Base-by-base conservation (phyloP, 1,284 basidiomycete genomes). In the Boletus subluridellus region DNA sequence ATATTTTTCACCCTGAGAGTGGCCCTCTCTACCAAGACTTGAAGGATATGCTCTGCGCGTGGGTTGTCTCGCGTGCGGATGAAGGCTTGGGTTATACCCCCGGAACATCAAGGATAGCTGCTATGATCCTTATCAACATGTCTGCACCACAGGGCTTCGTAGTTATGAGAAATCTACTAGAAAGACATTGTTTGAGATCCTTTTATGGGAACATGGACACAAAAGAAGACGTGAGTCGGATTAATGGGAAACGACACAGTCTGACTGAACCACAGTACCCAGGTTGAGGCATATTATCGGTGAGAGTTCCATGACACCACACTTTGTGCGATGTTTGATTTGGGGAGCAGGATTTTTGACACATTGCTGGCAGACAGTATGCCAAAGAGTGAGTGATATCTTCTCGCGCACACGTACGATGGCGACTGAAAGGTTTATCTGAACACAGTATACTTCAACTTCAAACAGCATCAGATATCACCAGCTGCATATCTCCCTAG, bases 41-140 rank as follows among this genome's bases (percentile, higher is more conserved):
- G 46, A 86, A 87, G 63, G 92, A 97, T 59, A 81, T 98, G 75
- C 75, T 98, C 14, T 87, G 86, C 64, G 95, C 95, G 2, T 98
- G 94, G 90, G 87, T 95, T 2, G 92, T 97, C 32, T 83, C 94
- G 41, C 84, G 95, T 38, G 89, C 89, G 34, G 95, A 96, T 63
- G 92, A 95, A 72, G 91, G 89, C 5, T 75, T 93, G 38, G 87
- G 89, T 49, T 97, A 96, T 71, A 85, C 84, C 12, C 64, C 76
- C 57, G 83, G 87, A 10, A 78, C 81, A n/a, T 82, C 87, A 34
- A 87, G 82, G 76, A 81, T 97, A 41, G 91, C 90, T 11, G 94
- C 90, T 1, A 95, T 97, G 89, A 80, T 97, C 60, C 77, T 98
- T 38, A 80, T 98, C 66, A 95, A 91, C 67, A 90, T 97, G 82